These are phyloP conservation scores for Penicillium simplicissimum DNA, from an alignment of 495 filamentous ascomycete genomes.

Conservation along the genomic window DNA sequence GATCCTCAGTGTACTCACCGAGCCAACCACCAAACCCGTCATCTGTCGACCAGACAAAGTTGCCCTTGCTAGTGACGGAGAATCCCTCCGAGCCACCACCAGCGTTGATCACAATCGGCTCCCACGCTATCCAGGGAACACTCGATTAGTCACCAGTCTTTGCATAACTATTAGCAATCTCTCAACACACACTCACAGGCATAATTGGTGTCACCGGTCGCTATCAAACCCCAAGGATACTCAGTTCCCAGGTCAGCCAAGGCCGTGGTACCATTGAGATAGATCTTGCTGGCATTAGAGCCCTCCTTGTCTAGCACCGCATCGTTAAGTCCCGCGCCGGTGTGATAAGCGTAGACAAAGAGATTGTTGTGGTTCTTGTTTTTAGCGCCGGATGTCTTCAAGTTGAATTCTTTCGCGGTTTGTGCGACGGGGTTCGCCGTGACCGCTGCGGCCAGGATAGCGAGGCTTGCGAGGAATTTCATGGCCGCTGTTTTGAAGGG, in stretches of 20 bases:
- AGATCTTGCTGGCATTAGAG: conserved; percentile 31
- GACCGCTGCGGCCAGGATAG: conserved; percentile 30
- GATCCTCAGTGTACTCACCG: conserved; percentile 37
- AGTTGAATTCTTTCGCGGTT: conserved; percentile 36
- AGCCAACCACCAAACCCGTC: conserved; percentile 54
- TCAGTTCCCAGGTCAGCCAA: conserved; percentile 16
- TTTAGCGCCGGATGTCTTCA: conserved; percentile 42
- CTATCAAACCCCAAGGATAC: conserved; percentile 39
- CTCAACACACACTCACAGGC: conserved; percentile 20
- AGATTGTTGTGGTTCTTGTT: conserved; percentile 42
- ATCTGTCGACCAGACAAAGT: conserved; percentile 39
- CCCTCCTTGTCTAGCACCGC: conserved; percentile 37
- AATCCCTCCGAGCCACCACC: conserved; percentile 40
- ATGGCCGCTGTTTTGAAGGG: conserved; percentile 18
- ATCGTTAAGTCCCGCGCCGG: conserved; percentile 49
- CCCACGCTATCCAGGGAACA: conserved; percentile 36
- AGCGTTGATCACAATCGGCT: conserved; percentile 44
- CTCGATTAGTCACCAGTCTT: not conserved
- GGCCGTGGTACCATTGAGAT: conserved; percentile 43
- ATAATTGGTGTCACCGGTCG: conserved; percentile 28
- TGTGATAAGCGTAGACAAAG: conserved; percentile 51
- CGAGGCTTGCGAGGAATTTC: conserved; percentile 38
- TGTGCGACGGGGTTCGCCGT: conserved; percentile 25
- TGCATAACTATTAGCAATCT: not conserved
- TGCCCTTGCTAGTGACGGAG: conserved; percentile 34